Conservation (phyloP, 2,329 filamentous ascomycete species). For the Penicillium sp. region DNA sequence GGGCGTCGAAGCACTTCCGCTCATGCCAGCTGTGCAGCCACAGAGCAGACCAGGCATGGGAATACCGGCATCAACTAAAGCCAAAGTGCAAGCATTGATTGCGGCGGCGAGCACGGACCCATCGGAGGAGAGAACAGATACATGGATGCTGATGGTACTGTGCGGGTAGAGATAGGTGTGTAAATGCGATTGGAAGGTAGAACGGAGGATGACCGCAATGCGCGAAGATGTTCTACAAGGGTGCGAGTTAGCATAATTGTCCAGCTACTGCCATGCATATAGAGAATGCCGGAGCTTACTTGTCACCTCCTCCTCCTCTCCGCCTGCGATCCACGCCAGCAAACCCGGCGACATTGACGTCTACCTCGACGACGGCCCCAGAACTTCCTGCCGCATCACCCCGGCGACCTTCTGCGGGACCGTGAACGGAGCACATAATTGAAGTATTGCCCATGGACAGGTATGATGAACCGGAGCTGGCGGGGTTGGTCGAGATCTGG, state of each 20-base stretch:
- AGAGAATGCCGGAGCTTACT: conserved; percentile 53
- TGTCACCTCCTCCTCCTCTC: conserved; percentile 69
- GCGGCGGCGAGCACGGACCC: conserved; percentile 87
- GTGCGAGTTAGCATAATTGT: background rate
- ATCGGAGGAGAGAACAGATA: conserved; percentile 88
- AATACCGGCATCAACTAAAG: conserved; percentile 89
- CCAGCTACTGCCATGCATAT: background rate
- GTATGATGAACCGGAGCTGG: conserved; percentile 89
- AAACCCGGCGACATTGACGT: conserved; percentile 84
- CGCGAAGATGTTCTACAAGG: conserved; percentile 65
- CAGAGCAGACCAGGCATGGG: conserved; percentile 92
- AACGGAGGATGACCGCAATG: conserved; percentile 66
- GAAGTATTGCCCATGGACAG: conserved; percentile 98
- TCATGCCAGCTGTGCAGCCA: conserved; percentile 80
- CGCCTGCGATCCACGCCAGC: conserved; percentile 82
- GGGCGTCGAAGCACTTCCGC: conserved; percentile 48
- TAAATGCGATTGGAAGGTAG: conserved; percentile 73
- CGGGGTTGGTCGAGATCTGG: conserved; percentile 87
- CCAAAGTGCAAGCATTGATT: conserved; percentile 87
- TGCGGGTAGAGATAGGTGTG: conserved; percentile 89
- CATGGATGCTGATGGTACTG: conserved; percentile 75
- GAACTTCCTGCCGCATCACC: conserved; percentile 48
- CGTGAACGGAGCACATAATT: conserved; percentile 87
- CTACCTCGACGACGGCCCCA: conserved; percentile 72
- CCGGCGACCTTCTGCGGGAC: conserved; percentile 71